A percentile compares a stretch with the other conserved stretches of the same genome.
These are phyloP conservation scores for Curvularia sp. DNA, from an alignment of 2,329 filamentous ascomycete genomes.

Conservation along the genomic window DNA sequence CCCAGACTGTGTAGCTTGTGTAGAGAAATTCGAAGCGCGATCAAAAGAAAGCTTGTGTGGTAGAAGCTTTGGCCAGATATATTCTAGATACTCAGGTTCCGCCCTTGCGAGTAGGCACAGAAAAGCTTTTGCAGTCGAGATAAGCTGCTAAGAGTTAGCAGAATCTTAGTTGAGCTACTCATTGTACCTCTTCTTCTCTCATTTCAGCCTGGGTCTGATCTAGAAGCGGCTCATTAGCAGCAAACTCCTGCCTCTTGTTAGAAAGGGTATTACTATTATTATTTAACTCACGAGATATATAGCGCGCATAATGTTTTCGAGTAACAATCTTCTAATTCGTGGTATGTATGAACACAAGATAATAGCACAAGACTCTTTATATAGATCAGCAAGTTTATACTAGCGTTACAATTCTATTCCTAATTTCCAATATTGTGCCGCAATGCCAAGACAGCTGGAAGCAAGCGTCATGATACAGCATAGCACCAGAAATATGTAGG, in stretches of 20 bases:
- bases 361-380: neutral
- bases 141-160: slow-evolving; percentile 16
- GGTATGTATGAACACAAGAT: slow-evolving; percentile 6
- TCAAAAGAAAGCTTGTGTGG: slow-evolving; percentile 17
- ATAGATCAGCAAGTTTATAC: slow-evolving; percentile 10
- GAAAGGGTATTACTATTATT: slow-evolving; percentile 9
- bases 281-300: slow-evolving; percentile 10
- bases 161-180: slow-evolving; percentile 8
- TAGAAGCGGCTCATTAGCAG: slow-evolving; percentile 10
- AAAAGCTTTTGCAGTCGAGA: slow-evolving; percentile 16
- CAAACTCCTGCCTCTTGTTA: slow-evolving; percentile 6
- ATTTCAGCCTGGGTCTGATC: slow-evolving; percentile 10
- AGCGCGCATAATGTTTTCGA: slow-evolving; percentile 11
- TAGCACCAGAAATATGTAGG: slow-evolving; percentile 3
- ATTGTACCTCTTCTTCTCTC: slow-evolving; percentile 16
- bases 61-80: slow-evolving; percentile 16
- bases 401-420: slow-evolving; percentile 1
- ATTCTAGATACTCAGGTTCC: slow-evolving; percentile 13
- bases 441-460: slow-evolving; percentile 6
- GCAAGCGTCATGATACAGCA: slow-evolving; percentile 9
- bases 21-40: slow-evolving; percentile 7
- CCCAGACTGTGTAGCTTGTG: slow-evolving; percentile 8
- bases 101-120: slow-evolving; percentile 14
- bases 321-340: slow-evolving; percentile 3
- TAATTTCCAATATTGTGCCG: slow-evolving; percentile 2